These are phyloP conservation scores for Phytophthora sojae DNA, from an alignment of 352 stramenopile genomes.

Conservation along the genomic window DNA sequence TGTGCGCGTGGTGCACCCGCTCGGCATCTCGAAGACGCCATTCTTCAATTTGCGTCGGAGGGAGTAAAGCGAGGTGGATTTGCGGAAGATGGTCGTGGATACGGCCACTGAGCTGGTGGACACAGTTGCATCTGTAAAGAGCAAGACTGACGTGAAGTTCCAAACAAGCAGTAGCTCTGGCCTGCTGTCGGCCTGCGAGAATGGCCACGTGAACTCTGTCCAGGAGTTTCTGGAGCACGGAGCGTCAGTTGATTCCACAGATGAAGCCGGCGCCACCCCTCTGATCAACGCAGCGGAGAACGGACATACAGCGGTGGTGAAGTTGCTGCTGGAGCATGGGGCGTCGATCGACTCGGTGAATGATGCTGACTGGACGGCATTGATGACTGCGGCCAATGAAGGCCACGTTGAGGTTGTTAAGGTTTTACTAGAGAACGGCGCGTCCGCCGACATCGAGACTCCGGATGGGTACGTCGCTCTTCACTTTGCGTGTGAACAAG, in stretches of 20 bases:
- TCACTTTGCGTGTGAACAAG: background rate
- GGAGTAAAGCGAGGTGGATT: background rate
- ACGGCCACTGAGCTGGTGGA: background rate
- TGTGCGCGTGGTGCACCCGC: background rate
- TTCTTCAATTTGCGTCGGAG: conserved; percentile 1
- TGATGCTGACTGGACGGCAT: background rate
- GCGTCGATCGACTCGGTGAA: background rate
- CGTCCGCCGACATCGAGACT: background rate
- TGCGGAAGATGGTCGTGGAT: background rate
- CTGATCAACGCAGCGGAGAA: background rate
- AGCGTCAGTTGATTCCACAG: background rate
- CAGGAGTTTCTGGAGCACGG: background rate
- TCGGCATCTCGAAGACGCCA: background rate
- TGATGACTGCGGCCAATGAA: background rate
- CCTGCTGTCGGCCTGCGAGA: background rate
- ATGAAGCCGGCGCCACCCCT: background rate
- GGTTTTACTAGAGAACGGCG: background rate
- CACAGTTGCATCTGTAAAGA: background rate
- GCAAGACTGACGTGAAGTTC: background rate
- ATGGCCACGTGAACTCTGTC: background rate
- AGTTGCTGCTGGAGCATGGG: background rate
- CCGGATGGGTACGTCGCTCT: background rate
- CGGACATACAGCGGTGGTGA: conserved; percentile 1
- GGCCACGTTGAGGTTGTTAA: conserved; percentile 1
- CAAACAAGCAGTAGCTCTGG: background rate